Conservation (phyloP, 768 basidiomycete genomes). For the Psilocybe sp. region DNA sequence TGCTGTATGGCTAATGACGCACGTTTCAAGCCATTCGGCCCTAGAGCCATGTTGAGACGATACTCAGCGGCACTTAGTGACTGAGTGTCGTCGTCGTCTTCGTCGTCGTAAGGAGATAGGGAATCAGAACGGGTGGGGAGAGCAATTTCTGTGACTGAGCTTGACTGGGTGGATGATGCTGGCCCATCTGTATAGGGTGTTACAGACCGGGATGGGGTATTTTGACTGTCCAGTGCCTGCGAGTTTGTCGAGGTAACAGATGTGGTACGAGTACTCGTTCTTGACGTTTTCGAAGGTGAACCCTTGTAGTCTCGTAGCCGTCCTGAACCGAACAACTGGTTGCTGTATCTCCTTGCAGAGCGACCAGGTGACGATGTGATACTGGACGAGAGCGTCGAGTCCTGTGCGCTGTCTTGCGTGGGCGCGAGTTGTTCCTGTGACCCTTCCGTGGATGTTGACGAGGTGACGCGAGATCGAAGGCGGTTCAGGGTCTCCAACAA, state of each 20-base stretch:
- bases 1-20: slow-evolving; percentile 74
- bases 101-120: slow-evolving; percentile 33
- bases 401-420: slow-evolving; percentile 27
- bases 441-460: slow-evolving; percentile 21
- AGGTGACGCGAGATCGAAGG: slow-evolving; percentile 32
- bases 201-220: slow-evolving; percentile 44
- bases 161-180: slow-evolving; percentile 39
- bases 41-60: slow-evolving; percentile 48
- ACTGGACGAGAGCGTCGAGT: slow-evolving; percentile 35
- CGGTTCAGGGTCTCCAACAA: slow-evolving; percentile 68
- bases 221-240: slow-evolving; percentile 33
- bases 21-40: slow-evolving; percentile 51
- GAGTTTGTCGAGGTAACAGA: slow-evolving; percentile 52
- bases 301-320: slow-evolving; percentile 72
- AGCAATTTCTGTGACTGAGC: slow-evolving; percentile 26
- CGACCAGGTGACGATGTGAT: slow-evolving; percentile 46
- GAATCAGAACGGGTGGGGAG: slow-evolving; percentile 37
- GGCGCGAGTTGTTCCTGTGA: slow-evolving; percentile 34
- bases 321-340: slow-evolving; percentile 84
- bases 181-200: slow-evolving; percentile 52
- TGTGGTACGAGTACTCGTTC: slow-evolving; percentile 40
- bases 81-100: slow-evolving; percentile 27
- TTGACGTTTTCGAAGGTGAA: slow-evolving; percentile 37
- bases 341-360: slow-evolving; percentile 74
- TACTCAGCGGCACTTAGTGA: slow-evolving; percentile 39